A percentile compares a stretch with the other conserved stretches of the same genome.
Evolutionary conservation across 2,329 filamentous ascomycete species (phyloP).

Genomic region (Hymenoscyphus linearis): DNA sequence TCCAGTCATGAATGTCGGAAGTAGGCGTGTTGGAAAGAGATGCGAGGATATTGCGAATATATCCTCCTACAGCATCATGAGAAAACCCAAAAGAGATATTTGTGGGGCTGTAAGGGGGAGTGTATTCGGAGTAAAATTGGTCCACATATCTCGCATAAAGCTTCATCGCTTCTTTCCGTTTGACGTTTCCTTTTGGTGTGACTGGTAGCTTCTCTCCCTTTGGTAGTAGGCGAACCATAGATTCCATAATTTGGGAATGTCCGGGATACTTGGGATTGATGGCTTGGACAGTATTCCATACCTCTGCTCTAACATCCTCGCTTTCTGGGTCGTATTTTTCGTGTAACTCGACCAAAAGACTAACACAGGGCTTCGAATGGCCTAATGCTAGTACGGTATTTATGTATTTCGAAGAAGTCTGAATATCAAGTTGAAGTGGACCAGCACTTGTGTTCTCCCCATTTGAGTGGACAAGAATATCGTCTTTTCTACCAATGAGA

Average conservation of each 20-base stretch:
- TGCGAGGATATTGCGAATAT: slow-evolving; percentile 19
- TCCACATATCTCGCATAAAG: slow-evolving; percentile 25
- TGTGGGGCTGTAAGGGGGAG: not conserved
- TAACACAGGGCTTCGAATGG: slow-evolving; percentile 24
- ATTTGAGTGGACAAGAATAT: slow-evolving; percentile 31
- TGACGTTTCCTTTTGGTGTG: slow-evolving; percentile 32
- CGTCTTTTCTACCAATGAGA: slow-evolving; percentile 31
- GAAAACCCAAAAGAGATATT: not conserved
- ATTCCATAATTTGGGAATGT: slow-evolving; percentile 24
- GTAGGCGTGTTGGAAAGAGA: slow-evolving; percentile 15
- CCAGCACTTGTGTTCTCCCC: slow-evolving; percentile 32
- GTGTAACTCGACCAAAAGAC: slow-evolving; percentile 27
- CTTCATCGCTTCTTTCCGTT: slow-evolving; percentile 28
- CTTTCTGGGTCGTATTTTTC: slow-evolving; percentile 16
- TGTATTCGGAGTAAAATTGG: slow-evolving; percentile 16
- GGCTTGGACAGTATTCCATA: slow-evolving; percentile 23
- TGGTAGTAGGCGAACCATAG: slow-evolving; percentile 28
- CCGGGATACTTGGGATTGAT: slow-evolving; percentile 22
- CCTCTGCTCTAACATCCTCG: slow-evolving; percentile 1
- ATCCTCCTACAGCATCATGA: slow-evolving; percentile 16
- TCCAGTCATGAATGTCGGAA: slow-evolving; percentile 20
- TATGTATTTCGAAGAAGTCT: slow-evolving; percentile 23
- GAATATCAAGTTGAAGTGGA: slow-evolving; percentile 28
- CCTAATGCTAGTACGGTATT: slow-evolving; percentile 26
- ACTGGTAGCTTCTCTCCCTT: slow-evolving; percentile 25